Percentiles rank a stretch among this genome's conserved stretches.
These are phyloP conservation scores for Huiozyma naganishii DNA, from an alignment of 805 yeast species.

Conservation along the genomic window DNA sequence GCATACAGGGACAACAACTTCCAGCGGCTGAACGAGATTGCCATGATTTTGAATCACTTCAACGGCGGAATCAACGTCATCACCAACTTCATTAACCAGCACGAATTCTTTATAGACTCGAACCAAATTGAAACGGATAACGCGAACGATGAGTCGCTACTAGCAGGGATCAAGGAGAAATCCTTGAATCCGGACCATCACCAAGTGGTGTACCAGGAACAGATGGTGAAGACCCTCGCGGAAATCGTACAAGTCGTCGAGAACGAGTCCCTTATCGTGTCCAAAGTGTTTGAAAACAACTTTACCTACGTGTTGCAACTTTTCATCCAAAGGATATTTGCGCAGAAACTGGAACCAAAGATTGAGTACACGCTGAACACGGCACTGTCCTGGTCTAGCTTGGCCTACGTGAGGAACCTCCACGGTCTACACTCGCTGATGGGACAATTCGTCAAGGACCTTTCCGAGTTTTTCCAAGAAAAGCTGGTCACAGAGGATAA, in stretches of 20 bases:
- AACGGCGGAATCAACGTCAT: slow-evolving; percentile 80
- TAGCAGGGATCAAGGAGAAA: slow-evolving; percentile 45
- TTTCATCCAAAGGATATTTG: slow-evolving; percentile 66
- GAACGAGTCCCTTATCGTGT: slow-evolving; percentile 63
- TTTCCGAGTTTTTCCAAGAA: slow-evolving; percentile 46
- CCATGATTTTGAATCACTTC: slow-evolving; percentile 64
- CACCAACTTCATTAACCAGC: slow-evolving; percentile 71
- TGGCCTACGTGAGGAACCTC: slow-evolving; percentile 68
- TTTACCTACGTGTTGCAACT: slow-evolving; percentile 50
- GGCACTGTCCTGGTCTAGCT: slow-evolving; percentile 50
- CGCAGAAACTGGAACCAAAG: slow-evolving; percentile 52
- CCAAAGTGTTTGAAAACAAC: slow-evolving; percentile 63
- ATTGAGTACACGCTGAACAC: slow-evolving; percentile 48
- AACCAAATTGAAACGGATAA: slow-evolving; percentile 22
- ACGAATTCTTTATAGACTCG: slow-evolving; percentile 47
- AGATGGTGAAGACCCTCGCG: slow-evolving; percentile 42
- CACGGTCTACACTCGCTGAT: slow-evolving; percentile 54
- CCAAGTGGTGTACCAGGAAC: slow-evolving; percentile 38
- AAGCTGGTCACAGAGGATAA: slow-evolving; percentile 33
- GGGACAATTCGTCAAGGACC: slow-evolving; percentile 48
- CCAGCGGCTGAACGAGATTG: slow-evolving; percentile 62
- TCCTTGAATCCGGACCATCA: slow-evolving; percentile 50
- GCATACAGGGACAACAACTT: slow-evolving; percentile 65
- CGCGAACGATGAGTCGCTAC: slow-evolving; percentile 19
- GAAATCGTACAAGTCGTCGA: slow-evolving; percentile 49